Conservation (phyloP, 176 grass and related monocot genomes). For the Elymus sibiricus region DNA sequence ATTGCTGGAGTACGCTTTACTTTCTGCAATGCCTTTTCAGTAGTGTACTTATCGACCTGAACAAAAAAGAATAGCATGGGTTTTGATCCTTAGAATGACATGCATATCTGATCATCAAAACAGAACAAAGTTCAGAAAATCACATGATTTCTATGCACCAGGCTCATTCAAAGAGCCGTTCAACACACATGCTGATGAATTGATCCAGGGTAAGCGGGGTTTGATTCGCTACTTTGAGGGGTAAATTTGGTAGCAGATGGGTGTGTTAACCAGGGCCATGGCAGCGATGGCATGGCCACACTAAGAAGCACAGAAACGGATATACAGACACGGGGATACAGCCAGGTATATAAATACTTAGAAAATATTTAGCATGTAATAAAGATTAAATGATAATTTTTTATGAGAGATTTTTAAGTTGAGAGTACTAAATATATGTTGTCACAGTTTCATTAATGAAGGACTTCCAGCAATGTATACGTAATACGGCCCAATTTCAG, state of each 20-base stretch:
- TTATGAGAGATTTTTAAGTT: too few relatives aligned
- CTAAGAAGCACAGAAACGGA: too few relatives aligned
- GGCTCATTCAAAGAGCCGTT: background rate
- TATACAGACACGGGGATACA: too few relatives aligned
- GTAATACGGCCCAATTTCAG: background rate
- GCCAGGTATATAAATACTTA: too few relatives aligned
- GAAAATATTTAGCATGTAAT: too few relatives aligned
- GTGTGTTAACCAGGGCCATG: background rate
- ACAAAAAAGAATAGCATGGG: constrained; percentile 6
- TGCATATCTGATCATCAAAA: background rate
- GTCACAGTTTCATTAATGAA: background rate
- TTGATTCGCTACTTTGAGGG: background rate
- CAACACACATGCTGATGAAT: background rate
- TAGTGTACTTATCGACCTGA: constrained; percentile 72
- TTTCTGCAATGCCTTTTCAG: constrained; percentile 67
- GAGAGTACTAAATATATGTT: background rate
- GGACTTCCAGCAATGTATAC: background rate
- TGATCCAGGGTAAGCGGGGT: background rate
- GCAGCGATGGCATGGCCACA: background rate
- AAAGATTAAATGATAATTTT: too few relatives aligned
- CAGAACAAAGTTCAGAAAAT: background rate
- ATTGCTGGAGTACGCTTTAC: constrained; percentile 54
- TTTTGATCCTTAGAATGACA: constrained; percentile 15
- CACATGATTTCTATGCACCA: background rate
- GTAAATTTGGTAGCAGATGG: background rate